Conservation (phyloP, 2,329 filamentous ascomycete species). For the Dactylellina haptotyla region DNA sequence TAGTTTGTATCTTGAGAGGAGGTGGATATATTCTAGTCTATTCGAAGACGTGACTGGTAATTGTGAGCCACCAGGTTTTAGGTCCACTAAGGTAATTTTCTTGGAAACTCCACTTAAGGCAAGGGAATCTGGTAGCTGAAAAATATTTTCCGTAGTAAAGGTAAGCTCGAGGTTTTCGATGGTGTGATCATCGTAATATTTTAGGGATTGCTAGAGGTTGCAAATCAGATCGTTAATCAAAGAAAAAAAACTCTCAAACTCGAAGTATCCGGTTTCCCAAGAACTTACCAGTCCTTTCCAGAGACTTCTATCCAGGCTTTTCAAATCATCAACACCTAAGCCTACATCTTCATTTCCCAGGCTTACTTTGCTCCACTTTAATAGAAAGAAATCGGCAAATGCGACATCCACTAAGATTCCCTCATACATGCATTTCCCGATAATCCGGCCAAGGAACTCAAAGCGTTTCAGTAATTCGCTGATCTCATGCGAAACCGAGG, state of each 20-base stretch:
- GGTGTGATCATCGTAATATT: slow-evolving; percentile 81
- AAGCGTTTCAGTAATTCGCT: slow-evolving; percentile 75
- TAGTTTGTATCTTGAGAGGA: slow-evolving; percentile 86
- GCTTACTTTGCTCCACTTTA: slow-evolving; percentile 87
- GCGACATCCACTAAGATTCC: slow-evolving; percentile 91
- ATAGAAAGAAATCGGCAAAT: slow-evolving; percentile 93
- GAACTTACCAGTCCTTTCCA: slow-evolving; percentile 80
- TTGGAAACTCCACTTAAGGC: slow-evolving; percentile 60
- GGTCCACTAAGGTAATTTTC: slow-evolving; percentile 75
- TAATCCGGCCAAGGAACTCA: slow-evolving; percentile 89
- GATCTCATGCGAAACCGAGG: slow-evolving; percentile 69
- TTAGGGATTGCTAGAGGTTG: slow-evolving; percentile 67
- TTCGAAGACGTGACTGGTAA: slow-evolving; percentile 89
- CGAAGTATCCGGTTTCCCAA: background rate
- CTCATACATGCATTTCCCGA: slow-evolving; percentile 97
- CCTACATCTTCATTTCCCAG: slow-evolving; percentile 74
- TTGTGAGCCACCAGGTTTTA: slow-evolving; percentile 80
- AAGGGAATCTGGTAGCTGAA: slow-evolving; percentile 60
- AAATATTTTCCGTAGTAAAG: slow-evolving; percentile 64
- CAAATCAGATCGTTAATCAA: slow-evolving; percentile 4
- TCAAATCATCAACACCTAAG: slow-evolving; percentile 86
- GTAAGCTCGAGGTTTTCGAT: slow-evolving; percentile 60
- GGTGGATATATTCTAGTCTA: slow-evolving; percentile 90
- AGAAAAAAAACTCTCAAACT: background rate
- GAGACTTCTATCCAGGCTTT: slow-evolving; percentile 87